Evolutionary conservation across 345 rosid genomes (phyloP).

Genomic region (Rubroshorea leprosula): DNA sequence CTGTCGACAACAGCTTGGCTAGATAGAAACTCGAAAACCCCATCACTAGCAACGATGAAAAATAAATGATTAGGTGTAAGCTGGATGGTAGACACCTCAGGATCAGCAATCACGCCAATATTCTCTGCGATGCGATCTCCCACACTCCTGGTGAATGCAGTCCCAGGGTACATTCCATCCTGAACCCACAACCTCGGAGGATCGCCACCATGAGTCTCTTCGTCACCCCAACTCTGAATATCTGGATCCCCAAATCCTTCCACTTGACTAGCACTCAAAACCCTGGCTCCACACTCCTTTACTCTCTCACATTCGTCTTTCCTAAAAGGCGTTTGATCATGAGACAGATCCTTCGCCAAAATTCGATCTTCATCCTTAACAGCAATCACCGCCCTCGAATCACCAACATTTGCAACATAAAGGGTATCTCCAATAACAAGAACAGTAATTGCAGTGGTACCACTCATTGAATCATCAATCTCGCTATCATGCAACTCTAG

Average conservation of each 20-base stretch:
- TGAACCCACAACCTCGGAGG: constrained; percentile 98
- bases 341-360: constrained; percentile 76
- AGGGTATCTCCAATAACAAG: constrained; percentile 77
- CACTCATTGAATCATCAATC: constrained; percentile 90
- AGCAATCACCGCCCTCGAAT: constrained; percentile 90
- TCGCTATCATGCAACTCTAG: constrained; percentile 62
- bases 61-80: constrained; percentile 66
- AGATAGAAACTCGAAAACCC: constrained; percentile 90
- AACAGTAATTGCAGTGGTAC: constrained; percentile 91
- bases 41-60: constrained; percentile 94
- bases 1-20: constrained; percentile 83
- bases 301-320: constrained; percentile 90
- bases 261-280: constrained; percentile 87
- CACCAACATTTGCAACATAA: constrained; percentile 94
- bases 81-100: constrained; percentile 64
- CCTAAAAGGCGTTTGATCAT: constrained; percentile 92
- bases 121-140: constrained; percentile 84
- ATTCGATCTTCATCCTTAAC: constrained; percentile 53
- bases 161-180: constrained; percentile 90
- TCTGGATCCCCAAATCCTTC: constrained; percentile 85
- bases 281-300: constrained; percentile 85
- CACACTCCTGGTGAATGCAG: constrained; percentile 90
- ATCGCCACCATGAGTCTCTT: constrained; percentile 86
- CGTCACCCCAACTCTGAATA: constrained; percentile 79
- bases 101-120: constrained; percentile 80